Base-by-base conservation (phyloP, 768 basidiomycete species). In the Sarcomyxa edulis region DNA sequence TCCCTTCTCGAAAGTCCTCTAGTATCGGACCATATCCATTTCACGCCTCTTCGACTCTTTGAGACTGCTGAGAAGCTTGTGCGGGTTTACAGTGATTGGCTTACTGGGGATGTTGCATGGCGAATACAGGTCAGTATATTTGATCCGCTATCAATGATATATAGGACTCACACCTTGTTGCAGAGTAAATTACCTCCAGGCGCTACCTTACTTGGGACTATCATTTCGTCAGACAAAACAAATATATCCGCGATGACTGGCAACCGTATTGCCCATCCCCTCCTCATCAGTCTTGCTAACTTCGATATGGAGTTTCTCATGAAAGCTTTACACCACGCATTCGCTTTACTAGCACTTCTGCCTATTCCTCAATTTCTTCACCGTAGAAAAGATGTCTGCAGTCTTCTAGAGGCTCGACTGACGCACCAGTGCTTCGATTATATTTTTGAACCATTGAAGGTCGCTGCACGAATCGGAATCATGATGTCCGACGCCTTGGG, bases 1-100 rank as follows among this genome's bases (percentile, higher is more conserved):
- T 39, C 46, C 4, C 47, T 64, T 6, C 48, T 58, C 6, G 27
- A 45, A 2, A 54, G 51, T 37, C 62, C 53, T 0, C 21, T 51
- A 0, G 43, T 59, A 10, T 39, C 37, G 5, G 40, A 53, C 5
- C 27, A 53, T 22, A 44, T 59, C 4, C 39, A 46, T 2, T 49
- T 55, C n/a, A 20, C 31, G 10, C 51, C 48, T 18, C 39, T 43
- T 6, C 20, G 36, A 4, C 28, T 55, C 5, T 55, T 37, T 27
- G 33, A 25, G 8, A 42, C 27, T 2, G 44, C 46, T 11, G 48
- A 25, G 18, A 19, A 34, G 12, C 9, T 49, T 4, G 37, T 42
- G 15, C 28, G 43, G 3, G 36, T 52, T 5, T 59, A 55, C 24
- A 44, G 19, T 5, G 50, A 59, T 27, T 56, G 50, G 52, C 33